phyloP scores from a whole-genome alignment of 176 grass and related monocot species.

The Avena eriantha region DNA sequence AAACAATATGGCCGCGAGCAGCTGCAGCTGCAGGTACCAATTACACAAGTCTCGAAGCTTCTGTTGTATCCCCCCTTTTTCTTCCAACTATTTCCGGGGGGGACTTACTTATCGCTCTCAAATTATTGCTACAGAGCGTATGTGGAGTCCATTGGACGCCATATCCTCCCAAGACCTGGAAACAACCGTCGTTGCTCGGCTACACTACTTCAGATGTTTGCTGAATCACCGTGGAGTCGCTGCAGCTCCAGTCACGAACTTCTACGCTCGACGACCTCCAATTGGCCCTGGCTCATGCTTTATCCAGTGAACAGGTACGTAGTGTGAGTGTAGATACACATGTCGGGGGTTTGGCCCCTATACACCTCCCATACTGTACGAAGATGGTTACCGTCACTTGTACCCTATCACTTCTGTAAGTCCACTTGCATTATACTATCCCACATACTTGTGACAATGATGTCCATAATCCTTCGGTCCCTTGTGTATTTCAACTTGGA shows the following conservation, averaged over 20 bases:
- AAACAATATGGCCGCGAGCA: constrained; percentile 96
- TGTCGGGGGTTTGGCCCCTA: constrained; percentile 16
- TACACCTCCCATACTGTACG: constrained; percentile 36
- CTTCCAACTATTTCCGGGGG: neutral
- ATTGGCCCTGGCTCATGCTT: constrained; percentile 79
- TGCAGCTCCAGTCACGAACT: constrained; percentile 81
- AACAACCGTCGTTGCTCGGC: constrained; percentile 59
- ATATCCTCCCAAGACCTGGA: constrained; percentile 70
- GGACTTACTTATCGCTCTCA: constrained; percentile 8
- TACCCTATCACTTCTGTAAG: constrained; percentile 46
- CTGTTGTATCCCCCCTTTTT: neutral
- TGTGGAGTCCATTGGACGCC: constrained; percentile 84
- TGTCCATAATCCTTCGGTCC: neutral
- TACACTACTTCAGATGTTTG: constrained; percentile 88
- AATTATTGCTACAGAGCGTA: constrained; percentile 58
- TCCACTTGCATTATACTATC: constrained; percentile 13
- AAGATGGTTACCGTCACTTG: neutral
- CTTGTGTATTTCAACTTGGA: constrained; percentile 12
- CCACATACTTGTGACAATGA: constrained; percentile 31
- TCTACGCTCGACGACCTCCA: constrained; percentile 67
- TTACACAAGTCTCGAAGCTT: neutral
- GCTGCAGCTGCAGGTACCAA: constrained; percentile 83
- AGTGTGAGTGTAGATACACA: constrained; percentile 1
- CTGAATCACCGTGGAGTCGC: constrained; percentile 83
- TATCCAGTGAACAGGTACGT: constrained; percentile 44